phyloP scores from a whole-genome alignment of 148 eudicot species.

The Heliamphora exappendiculata region DNA sequence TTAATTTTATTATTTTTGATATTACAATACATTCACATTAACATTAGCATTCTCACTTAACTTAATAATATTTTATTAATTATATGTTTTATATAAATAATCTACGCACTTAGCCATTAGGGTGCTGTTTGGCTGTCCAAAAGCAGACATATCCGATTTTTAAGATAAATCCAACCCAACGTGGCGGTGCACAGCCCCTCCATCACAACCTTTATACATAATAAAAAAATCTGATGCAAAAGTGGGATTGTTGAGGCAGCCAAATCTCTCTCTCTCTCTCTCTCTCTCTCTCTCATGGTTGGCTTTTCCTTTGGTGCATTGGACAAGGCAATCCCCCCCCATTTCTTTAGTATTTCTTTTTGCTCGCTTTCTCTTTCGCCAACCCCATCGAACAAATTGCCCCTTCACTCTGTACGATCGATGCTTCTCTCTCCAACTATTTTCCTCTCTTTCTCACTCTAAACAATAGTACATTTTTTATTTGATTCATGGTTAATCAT shows the following conservation, averaged over 20 bases:
- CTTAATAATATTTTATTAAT: not conserved
- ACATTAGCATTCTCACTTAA: not conserved
- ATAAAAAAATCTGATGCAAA: not conserved
- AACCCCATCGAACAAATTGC: not conserved
- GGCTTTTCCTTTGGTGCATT: not conserved
- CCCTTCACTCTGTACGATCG: not conserved
- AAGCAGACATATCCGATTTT: not conserved
- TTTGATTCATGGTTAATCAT: no score
- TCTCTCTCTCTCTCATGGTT: not conserved
- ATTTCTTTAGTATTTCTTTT: not conserved
- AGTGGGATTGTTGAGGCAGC: not conserved
- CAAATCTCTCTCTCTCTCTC: not conserved
- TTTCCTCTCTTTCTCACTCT: not conserved
- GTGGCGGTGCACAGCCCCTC: conserved; percentile 9
- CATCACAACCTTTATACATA: not conserved
- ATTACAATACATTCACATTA: not conserved
- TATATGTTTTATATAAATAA: not conserved
- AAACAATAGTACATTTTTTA: no score
- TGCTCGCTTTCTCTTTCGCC: not conserved
- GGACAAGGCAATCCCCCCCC: not conserved
- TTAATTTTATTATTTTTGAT: no score
- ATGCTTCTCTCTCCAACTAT: conserved; percentile 1
- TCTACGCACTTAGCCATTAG: no score
- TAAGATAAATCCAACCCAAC: not conserved
- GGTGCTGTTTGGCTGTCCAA: no score